Base-by-base conservation (phyloP, 345 rosid genomes). In the Euclidium syriacum region DNA sequence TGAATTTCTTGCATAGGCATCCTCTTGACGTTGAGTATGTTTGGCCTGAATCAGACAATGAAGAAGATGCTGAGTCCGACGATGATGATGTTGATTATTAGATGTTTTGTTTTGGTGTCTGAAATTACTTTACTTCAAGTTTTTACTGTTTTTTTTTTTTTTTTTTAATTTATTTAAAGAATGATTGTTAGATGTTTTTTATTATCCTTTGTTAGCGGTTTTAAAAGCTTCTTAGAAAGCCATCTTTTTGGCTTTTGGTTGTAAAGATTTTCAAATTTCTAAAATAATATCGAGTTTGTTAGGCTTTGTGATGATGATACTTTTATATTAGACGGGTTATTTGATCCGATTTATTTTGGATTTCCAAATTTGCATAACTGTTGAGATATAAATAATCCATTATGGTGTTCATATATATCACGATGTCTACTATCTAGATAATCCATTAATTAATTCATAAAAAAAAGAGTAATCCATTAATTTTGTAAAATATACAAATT, bases 41-140 rank as follows among this genome's bases (percentile, higher is more conserved):
- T 22, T 62, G 78, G 81, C 77, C 64, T 35, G 86, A 67, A n/a
- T 81, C 65, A 14, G 81, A 74, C 8, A 73, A 70, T 7, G 85
- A 75, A 2, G 72, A 66, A 2, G 72, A 66, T 4, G 85, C 71
- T 51, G 95, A 75, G 2, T 83, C 78, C 20, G 89, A 79, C 16
- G 73, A 75, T 11, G 88, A n/a, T n/a, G n/a, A n/a, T n/a, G n/a
- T n/a, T n/a, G n/a, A n/a, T n/a, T n/a, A n/a, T n/a, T n/a, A n/a
- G n/a, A n/a, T n/a, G n/a, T n/a, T n/a, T n/a, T n/a, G 83, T 74
- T 39, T 90, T 76, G 6, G 80, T 75, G 39, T 58, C 68, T 27
- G 33, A 62, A n/a, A 32, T 63, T 36, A 50, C 48, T 1, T 40
- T 63, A 25, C 15, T 19, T 20, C 15, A 33, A 23, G 44, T 22